Evolutionary conservation across 768 basidiomycete species (phyloP), one percentile per base, ranked within the genome.

Genomic region (Leucocoprinus birnbaumii): DNA sequence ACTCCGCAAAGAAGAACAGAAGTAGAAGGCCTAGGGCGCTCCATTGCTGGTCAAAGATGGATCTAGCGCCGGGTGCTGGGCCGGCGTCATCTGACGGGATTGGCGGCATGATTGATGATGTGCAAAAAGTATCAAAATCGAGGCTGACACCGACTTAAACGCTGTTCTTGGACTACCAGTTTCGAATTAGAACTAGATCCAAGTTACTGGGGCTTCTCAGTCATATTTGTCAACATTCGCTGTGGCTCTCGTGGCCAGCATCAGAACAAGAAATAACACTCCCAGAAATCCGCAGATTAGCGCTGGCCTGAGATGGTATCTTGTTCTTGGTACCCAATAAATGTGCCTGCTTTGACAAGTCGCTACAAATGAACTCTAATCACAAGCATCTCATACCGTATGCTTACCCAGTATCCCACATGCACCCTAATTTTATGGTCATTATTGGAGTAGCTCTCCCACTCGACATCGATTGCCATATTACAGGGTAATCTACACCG

Each of bases 241-340:
- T 5, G 31, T 31, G 31, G 11, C 11, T 31, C 31, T 31, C 31
- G 6, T 11, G 31, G 11, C 11, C 31, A 11, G 31, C 6, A 31
- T 11, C 31, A 11, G 22, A 42, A 51, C 41, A 11, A 51, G 50
- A 19, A 51, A 42, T 7, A 42, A 51, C 11, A 51, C 50, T 51
- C 38, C 41, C 50, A 51, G 35, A 37, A 41, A 41, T 26, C n/a
- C 5, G 8, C 13, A 1, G 41, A 43, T 31, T 27, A 10, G 19
- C 38, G 26, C 24, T 43, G 34, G 24, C 50, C 40, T 40, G 41
- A 51, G 50, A 43, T 31, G 26, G 31, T 51, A 31, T 31, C 38
- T 42, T 14, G 22, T 24, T 22, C 14, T 6, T 26, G 49, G 41
- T 51, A 42, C 41, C 49, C 50, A 51, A 51, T 51, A 14, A 26